Base-by-base conservation (phyloP, 495 filamentous ascomycete genomes). In the Penicillium macrosclerotiorum region DNA sequence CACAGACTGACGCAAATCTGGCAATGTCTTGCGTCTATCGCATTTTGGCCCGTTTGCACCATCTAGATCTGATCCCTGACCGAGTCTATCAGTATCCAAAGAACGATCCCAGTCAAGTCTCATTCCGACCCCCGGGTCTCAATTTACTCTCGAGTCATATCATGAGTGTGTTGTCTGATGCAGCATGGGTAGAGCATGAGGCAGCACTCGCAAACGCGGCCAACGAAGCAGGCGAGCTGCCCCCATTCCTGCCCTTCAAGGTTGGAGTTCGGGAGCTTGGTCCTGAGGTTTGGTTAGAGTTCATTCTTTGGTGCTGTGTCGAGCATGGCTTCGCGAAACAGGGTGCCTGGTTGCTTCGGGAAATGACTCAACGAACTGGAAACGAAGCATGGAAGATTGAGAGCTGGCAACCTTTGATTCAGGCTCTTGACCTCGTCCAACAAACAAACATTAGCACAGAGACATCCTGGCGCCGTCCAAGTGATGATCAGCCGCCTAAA, bases 251-350 rank as follows among this genome's bases (percentile, higher is more conserved):
- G 3, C 66, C 70, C 13, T 74, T 74, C 51, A 76, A 74, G 29
- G 63, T 78, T 18, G 63, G 67, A 18, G 62, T 81, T n/a, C 65
- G 69, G 37, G 73, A 77, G 27, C 57, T 84, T 2, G 75, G 75
- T 1, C 74, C 76, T 14, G 78, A 83, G 44, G 65, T 85, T 16
- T 86, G 83, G 83, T 59, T 86, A 2, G 83, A 86, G 50, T 65
- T 85, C 9, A 70, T 85, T 34, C 68, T 86, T 6, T 86, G 82
- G 83, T 78, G 76, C 44, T 86, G 83, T 54, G 68, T 84, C 19
- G 79, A 85, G 53, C 77, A 81, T 46, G 77, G 77, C 5, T 80
- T 78, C 65, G 57, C 76, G 8, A 60, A 57, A 33, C 77, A 82
- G 49, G 83, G 79, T 16, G 55, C 67, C 32, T 67, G 62, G 37